Base-by-base conservation (phyloP, 208 protist genomes). In the Acanthamoeba triangularis region DNA sequence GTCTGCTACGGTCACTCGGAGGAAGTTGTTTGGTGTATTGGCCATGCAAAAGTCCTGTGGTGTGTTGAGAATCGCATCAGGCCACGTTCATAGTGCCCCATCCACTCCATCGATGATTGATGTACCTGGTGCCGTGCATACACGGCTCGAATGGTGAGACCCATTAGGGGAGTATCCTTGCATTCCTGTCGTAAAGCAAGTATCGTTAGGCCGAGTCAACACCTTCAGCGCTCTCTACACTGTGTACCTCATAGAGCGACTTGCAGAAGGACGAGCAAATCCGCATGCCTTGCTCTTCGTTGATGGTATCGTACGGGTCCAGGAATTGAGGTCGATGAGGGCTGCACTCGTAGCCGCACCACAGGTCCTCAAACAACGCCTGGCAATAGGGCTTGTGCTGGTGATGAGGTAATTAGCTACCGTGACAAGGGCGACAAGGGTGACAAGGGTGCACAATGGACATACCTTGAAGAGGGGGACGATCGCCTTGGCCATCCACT, bases 11-110 rank as follows among this genome's bases (percentile, higher is more conserved):
- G 16, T 61, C 20, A 88, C 80, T 3, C 35, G 25, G n/a, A 88
- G 44, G 80, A 41, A 65, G 44, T 54, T 63, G 6, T 63, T 25
- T 16, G 80, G 80, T 18, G 80, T 41, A 10, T 88, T 88, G n/a
- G 80, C 80, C 35, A 61, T 41, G 35, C 80, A 88, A n/a, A 88
- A 88, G 80, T 88, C 80, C 80, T 88, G 20, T n/a, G 14, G 37
- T 25, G 23, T 7, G 2, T 1, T 3, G n/a, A 37, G n/a, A 37
- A 11, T 74, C 23, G 11, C n/a, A 37, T 74, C 30, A 67, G 61
- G 44, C 44, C 44, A 47, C 44, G 1, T 2, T 2, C 41, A 47
- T 47, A 47, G 2, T n/a, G n/a, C n/a, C n/a, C n/a, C 41, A 11
- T 8, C 11, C 41, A 8, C 11, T 8, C 3, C 3, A 2, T 69